Conservation (phyloP, 352 stramenopile genomes). For the Phytophthora europaea region DNA sequence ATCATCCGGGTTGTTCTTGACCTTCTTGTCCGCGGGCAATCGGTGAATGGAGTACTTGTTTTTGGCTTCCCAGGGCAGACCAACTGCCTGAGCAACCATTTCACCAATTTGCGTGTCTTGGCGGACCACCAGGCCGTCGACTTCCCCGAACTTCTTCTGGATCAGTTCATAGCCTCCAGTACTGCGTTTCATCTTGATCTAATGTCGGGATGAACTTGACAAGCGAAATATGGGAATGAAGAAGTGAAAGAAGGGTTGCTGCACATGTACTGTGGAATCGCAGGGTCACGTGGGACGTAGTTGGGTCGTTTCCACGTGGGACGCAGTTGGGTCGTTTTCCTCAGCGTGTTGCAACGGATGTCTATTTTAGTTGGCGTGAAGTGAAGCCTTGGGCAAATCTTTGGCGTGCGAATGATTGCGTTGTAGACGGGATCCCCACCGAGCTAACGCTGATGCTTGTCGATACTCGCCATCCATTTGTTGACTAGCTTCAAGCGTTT, state of each 20-base stretch:
- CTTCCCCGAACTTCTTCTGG: conserved; percentile 44
- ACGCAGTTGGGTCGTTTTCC: not conserved
- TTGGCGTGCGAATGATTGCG: not conserved
- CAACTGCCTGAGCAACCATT: conserved; percentile 55
- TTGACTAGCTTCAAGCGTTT: conserved; percentile 33
- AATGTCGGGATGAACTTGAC: not conserved
- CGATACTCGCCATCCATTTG: conserved; percentile 12
- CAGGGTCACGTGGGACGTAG: not conserved
- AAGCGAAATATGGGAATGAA: not conserved
- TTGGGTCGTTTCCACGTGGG: not conserved
- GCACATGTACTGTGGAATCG: not conserved
- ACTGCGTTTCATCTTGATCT: conserved; percentile 17
- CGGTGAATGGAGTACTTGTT: conserved; percentile 72
- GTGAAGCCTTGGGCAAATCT: not conserved
- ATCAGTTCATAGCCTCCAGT: conserved; percentile 14
- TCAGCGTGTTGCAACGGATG: not conserved
- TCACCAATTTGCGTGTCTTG: conserved; percentile 64
- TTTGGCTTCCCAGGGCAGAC: conserved; percentile 58
- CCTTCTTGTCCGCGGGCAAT: conserved; percentile 57
- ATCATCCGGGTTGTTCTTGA: conserved; percentile 61
- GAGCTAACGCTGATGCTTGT: conserved; percentile 4
- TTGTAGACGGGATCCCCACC: not conserved
- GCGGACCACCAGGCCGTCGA: conserved; percentile 57
- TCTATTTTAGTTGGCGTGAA: conserved; percentile 28
- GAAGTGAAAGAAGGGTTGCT: not conserved